These are phyloP conservation scores for Blastomyces percursus DNA, from an alignment of 2,329 filamentous ascomycete genomes.

Conservation along the genomic window DNA sequence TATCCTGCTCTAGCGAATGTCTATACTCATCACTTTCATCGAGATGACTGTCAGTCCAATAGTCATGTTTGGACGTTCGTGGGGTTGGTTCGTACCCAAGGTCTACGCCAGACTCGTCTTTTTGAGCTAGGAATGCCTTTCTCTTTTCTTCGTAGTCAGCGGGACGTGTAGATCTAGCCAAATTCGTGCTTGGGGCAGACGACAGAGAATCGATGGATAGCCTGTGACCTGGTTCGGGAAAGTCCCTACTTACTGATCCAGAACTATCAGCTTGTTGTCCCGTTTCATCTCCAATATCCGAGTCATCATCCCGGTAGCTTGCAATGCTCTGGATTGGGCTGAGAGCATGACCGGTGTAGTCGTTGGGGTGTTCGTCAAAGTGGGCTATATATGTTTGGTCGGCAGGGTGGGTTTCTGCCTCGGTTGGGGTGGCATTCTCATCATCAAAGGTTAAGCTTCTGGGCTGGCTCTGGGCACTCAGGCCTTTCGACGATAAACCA, in stretches of 20 bases:
- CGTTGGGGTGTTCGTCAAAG: slow-evolving; percentile 34
- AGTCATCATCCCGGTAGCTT: slow-evolving; percentile 64
- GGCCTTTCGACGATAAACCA: neutral
- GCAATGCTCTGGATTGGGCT: slow-evolving; percentile 91
- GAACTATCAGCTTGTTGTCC: slow-evolving; percentile 40
- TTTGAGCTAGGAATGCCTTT: slow-evolving; percentile 39
- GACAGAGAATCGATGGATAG: slow-evolving; percentile 49
- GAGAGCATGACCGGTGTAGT: slow-evolving; percentile 55
- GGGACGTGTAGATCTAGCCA: slow-evolving; percentile 45
- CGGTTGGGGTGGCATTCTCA: slow-evolving; percentile 4
- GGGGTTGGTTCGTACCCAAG: slow-evolving; percentile 31
- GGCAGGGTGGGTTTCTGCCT: neutral
- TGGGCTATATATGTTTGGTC: slow-evolving; percentile 1
- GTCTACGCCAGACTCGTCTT: slow-evolving; percentile 25
- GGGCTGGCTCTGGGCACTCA: neutral
- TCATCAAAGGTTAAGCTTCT: neutral
- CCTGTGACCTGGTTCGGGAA: slow-evolving; percentile 21
- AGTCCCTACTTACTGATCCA: slow-evolving; percentile 48
- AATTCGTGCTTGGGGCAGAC: slow-evolving; percentile 48
- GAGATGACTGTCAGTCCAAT: slow-evolving; percentile 19
- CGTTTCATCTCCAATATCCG: slow-evolving; percentile 50
- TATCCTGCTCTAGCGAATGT: slow-evolving; percentile 12
- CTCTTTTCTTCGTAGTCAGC: slow-evolving; percentile 43
- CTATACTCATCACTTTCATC: slow-evolving; percentile 16
- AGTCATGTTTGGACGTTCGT: slow-evolving; percentile 15